Conservation (phyloP, 257 asterid genomes). For the Solanum gracilifrons region DNA sequence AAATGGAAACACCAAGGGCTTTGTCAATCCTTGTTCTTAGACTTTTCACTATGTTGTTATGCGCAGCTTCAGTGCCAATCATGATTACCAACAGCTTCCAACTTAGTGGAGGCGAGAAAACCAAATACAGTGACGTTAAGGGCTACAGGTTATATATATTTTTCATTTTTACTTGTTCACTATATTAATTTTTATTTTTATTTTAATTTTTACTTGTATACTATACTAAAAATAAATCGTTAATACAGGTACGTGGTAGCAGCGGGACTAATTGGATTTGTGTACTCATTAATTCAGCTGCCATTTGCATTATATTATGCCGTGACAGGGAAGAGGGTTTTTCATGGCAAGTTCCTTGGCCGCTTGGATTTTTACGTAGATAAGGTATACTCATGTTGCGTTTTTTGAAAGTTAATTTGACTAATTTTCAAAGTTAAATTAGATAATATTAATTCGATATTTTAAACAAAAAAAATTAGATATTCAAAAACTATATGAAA, state of each 20-base stretch:
- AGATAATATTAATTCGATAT: too few species aligned
- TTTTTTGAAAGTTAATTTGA: not conserved
- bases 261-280: slow-evolving; percentile 14
- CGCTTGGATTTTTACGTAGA: slow-evolving; percentile 57
- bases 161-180: not conserved
- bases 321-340: slow-evolving; percentile 20
- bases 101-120: slow-evolving; percentile 17
- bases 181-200: not conserved
- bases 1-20: not conserved
- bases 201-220: not conserved
- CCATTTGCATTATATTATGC: slow-evolving; percentile 44
- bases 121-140: slow-evolving; percentile 21
- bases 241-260: slow-evolving; percentile 36
- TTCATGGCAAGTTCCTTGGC: slow-evolving; percentile 23
- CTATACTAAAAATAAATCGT: not conserved
- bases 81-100: slow-evolving; percentile 30
- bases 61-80: slow-evolving; percentile 32
- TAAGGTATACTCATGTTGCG: slow-evolving; percentile 5
- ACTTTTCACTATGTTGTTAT: slow-evolving; percentile 26
- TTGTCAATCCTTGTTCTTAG: slow-evolving; percentile 17
- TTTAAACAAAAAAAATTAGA: too few species aligned
- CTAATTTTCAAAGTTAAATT: too few species aligned
- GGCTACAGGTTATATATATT: slow-evolving; percentile 29
- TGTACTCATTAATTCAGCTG: slow-evolving; percentile 43
- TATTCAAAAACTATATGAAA: too few species aligned